Conservation (phyloP, 2,329 filamentous ascomycete genomes). For the Nemania abortiva region DNA sequence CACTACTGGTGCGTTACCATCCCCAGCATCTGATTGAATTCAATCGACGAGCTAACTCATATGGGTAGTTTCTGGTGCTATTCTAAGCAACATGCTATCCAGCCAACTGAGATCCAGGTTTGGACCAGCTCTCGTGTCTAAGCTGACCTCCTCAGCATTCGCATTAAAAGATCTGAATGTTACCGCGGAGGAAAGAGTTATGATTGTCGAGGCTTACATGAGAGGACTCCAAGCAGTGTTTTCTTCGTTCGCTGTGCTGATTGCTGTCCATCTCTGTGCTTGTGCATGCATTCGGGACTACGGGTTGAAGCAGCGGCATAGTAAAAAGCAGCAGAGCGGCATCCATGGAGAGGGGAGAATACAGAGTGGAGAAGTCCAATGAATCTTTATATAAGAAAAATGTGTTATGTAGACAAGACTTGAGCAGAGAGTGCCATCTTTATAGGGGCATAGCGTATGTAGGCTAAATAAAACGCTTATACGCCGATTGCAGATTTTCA, state of each 20-base stretch:
- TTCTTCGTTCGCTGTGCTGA: conserved; percentile 16
- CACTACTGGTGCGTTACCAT: conserved; percentile 10
- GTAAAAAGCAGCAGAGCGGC: not conserved
- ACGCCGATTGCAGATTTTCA: too few species aligned
- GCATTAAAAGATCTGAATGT: conserved; percentile 18
- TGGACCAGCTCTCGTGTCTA: not conserved
- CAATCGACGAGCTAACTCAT: not conserved
- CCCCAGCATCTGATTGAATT: too few species aligned
- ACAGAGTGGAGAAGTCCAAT: too few species aligned
- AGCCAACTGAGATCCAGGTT: conserved; percentile 18
- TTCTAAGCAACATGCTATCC: conserved; percentile 19
- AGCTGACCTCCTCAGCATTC: conserved; percentile 19
- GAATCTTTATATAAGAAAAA: too few species aligned
- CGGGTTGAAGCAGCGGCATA: conserved; percentile 5
- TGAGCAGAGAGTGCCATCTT: too few species aligned
- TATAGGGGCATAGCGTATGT: too few species aligned
- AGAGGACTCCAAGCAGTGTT: conserved; percentile 16
- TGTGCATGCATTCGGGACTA: conserved; percentile 15
- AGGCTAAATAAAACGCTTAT: too few species aligned
- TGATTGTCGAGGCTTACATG: conserved; percentile 20
- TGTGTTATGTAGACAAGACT: too few species aligned
- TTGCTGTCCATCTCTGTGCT: conserved; percentile 15
- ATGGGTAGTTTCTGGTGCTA: conserved; percentile 13
- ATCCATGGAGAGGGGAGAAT: not conserved
- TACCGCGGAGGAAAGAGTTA: conserved; percentile 7